Conservation (phyloP, 2,329 filamentous ascomycete genomes). For the Colletotrichum sp. region DNA sequence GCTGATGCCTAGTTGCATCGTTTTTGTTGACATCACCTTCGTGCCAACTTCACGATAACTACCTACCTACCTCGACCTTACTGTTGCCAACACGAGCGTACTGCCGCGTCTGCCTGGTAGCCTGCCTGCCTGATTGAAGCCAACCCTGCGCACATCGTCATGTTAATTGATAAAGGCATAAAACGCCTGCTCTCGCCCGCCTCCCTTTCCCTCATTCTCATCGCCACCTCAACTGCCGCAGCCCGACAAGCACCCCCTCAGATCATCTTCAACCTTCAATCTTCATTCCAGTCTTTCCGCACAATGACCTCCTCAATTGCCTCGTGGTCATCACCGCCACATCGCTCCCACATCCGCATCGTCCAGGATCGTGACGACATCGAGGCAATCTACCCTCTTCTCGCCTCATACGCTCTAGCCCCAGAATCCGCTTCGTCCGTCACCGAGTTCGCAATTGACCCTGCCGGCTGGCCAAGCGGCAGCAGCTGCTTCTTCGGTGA, state of each 20-base stretch:
- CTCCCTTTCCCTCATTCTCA: not conserved
- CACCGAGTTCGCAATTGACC: not conserved
- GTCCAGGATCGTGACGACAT: not conserved
- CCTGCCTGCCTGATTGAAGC: not conserved
- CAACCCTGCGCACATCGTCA: not conserved
- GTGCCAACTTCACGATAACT: not conserved
- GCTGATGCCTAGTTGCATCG: not conserved
- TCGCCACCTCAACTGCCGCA: not conserved
- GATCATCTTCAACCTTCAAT: not conserved
- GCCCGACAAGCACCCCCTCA: not conserved
- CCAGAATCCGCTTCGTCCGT: not conserved
- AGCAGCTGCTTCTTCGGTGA: not conserved
- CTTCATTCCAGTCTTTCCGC: not conserved
- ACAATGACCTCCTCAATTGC: not conserved
- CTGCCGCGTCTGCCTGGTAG: not conserved
- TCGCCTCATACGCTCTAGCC: not conserved
- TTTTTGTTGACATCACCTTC: not conserved
- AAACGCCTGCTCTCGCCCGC: not conserved
- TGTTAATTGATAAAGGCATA: not conserved
- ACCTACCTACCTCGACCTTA: not conserved
- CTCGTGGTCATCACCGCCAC: not conserved
- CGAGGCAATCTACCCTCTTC: not conserved
- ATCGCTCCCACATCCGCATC: not conserved
- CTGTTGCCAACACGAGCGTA: fast-evolving
- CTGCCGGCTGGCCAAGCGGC: not conserved